Base-by-base conservation (phyloP, 352 stramenopile genomes). In the Phytophthora quininea region DNA sequence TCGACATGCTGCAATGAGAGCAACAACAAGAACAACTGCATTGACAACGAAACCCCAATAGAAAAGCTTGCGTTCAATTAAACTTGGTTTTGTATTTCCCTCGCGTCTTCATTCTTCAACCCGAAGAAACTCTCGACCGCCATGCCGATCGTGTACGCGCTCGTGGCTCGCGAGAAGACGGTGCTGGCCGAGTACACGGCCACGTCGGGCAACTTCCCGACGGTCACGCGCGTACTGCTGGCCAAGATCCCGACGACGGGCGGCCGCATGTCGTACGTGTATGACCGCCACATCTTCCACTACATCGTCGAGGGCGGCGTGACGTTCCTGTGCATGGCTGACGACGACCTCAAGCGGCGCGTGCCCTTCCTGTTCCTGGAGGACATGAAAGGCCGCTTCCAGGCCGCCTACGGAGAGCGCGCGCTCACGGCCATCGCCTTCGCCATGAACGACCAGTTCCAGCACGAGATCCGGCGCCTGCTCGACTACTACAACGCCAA, bases 241-340 rank as follows among this genome's bases (percentile, higher is more conserved):
- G 89, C 89, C 62, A 99, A 99, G 73, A 99, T 99, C 76, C 93
- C 95, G 24, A 67, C 72, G 29, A 72, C 87, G 19, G 90, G 99
- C 82, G 88, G 93, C 8, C 94, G 96, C 76, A 99, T 99, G 96
- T 98, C 91, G 45, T 99, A 99, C 82, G 92, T 99, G 35, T 99
- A 99, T 74, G 97, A 99, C 84, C 92, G 84, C 48, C 84, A 97
- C 62, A 82, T 95, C 45, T 98, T 98, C 85, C 97, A 99, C 73
- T 99, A 99, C 80, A 80, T 99, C 48, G 92, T 98, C 11, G 90
- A 98, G 62, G 80, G 96, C 61, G 86, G 95, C 14, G 89, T 99
- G 63, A 99, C 93, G 52, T 99, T 96, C 74, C 79, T 99, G 19
- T 99, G 98, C 79, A 99, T 99, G 96, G 96, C 93, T 12, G 97